phyloP scores from a whole-genome alignment of 116 monocot species.

The Papilionanthe hybrid region DNA sequence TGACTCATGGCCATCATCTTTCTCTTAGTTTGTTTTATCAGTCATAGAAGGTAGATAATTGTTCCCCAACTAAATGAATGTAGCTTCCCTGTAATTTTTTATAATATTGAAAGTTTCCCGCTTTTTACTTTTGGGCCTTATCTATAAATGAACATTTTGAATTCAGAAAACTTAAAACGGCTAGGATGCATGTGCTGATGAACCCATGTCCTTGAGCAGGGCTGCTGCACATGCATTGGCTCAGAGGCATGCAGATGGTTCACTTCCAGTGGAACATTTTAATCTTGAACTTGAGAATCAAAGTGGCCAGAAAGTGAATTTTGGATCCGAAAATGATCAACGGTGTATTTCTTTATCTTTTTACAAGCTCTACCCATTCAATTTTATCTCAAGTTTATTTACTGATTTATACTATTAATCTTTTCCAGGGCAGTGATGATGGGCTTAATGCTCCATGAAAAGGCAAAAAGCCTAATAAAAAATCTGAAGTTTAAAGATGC shows the following conservation, averaged over 20 bases:
- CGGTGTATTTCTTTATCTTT: conserved; percentile 24
- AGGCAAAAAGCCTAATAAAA: conserved; percentile 71
- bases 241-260: conserved; percentile 69
- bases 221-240: conserved; percentile 66
- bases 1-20: too few species aligned
- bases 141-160: neutral
- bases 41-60: too few species aligned
- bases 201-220: conserved; percentile 29
- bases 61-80: neutral
- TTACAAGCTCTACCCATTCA: neutral
- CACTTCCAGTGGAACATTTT: conserved; percentile 75
- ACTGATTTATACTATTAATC: conserved; percentile 6
- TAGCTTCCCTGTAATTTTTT: neutral
- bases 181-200: neutral
- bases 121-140: neutral
- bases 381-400: neutral
- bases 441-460: conserved; percentile 90
- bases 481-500: conserved; percentile 69
- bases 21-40: too few species aligned
- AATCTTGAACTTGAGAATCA: conserved; percentile 94
- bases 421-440: conserved; percentile 71
- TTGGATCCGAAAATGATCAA: conserved; percentile 76
- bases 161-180: neutral
- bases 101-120: neutral
- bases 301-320: conserved; percentile 65